Evolutionary conservation across 176 grass and related monocot genomes (phyloP), one percentile per base, ranked within the genome.

Genomic region (Raddia distichophylla): DNA sequence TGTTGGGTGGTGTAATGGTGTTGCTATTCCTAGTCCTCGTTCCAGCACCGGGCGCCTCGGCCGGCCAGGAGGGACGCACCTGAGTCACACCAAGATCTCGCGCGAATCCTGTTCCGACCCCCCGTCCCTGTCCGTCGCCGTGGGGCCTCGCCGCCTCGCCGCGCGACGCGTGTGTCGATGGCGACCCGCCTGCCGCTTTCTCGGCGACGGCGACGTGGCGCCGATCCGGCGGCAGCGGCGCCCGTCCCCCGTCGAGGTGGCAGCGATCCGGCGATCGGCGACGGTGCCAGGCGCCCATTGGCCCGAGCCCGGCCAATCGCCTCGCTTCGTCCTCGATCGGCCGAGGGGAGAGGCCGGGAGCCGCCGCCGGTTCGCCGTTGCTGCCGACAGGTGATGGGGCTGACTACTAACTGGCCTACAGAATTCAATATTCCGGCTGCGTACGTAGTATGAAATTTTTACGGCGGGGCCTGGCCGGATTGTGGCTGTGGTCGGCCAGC

Each of bases 111-210:
- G 9, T 60, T 68, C 61, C 64, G 63, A 15, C 49, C 17, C 3
- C 33, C 63, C 77, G 10, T 9, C 49, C 63, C 49, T 5, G 37
- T 32, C 57, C 34, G 20, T 10, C 52, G 11, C 6, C 5, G 40
- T 32, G 80, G 80, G 86, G 17, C 86, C 74, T 43, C 0, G 27
- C 3, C 60, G 0, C 1, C 42, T 63, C 5, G 1, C 10, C 8
- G n/a, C 32, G 0, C 42, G 78, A 86, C 87, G 78, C 87, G 87
- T 86, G 87, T 86, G 87, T 50, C 73, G 71, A 85, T 77, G 22
- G 48, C 64, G 71, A 85, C 72, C 2, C 40, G 71, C 15, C 56
- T 40, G 56, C 27, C 13, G 53, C 81, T 55, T 55, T 27, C 55
- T 1, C 8, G 62, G 18, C 56, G 55, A 37, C 49, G 7, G n/a